A percentile compares a stretch with the other conserved stretches of the same genome.
Conservation (phyloP, 2,329 filamentous ascomycete species). For the Amauroascus verrucosus region DNA sequence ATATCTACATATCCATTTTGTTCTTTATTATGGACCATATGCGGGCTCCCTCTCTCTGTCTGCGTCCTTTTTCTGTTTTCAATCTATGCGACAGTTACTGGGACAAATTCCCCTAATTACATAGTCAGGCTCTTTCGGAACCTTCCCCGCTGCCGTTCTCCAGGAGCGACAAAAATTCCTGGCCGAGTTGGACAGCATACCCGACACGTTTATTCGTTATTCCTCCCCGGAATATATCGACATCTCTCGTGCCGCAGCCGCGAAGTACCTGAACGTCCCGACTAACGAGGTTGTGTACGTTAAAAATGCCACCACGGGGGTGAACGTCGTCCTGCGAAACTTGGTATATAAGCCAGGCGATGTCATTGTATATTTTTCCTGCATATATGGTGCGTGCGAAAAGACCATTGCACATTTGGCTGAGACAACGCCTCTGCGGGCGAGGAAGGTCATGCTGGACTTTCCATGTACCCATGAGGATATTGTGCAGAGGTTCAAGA, state of each 20-base stretch:
- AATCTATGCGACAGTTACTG: too few relatives aligned
- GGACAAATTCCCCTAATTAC: too few relatives aligned
- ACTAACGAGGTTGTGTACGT: slow-evolving; percentile 62
- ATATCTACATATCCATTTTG: too few relatives aligned
- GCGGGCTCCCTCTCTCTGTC: too few relatives aligned
- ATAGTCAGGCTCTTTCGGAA: slow-evolving; percentile 60
- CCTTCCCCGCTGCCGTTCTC: slow-evolving; percentile 55
- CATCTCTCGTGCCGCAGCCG: slow-evolving; percentile 53
- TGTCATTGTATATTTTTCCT: slow-evolving; percentile 64
- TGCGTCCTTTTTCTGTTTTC: too few relatives aligned
- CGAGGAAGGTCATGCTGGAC: slow-evolving; percentile 47
- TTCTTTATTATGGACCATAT: too few relatives aligned
- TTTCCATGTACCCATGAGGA: slow-evolving; percentile 63
- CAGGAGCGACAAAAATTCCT: slow-evolving; percentile 54
- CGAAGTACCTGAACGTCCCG: slow-evolving; percentile 56
- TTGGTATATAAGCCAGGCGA: slow-evolving; percentile 60
- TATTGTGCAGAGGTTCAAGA: slow-evolving; percentile 52
- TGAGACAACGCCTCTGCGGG: slow-evolving; percentile 50
- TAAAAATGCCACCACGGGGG: slow-evolving; percentile 61
- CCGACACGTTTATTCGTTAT: slow-evolving; percentile 68
- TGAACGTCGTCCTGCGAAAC: slow-evolving; percentile 69
- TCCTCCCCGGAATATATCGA: slow-evolving; percentile 54
- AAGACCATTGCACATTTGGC: slow-evolving; percentile 61
- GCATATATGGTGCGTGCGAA: slow-evolving; percentile 67
- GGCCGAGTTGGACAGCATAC: slow-evolving; percentile 53